A percentile compares a stretch with the other conserved stretches of the same genome.
Evolutionary conservation across 1,284 basidiomycete species (phyloP).

Genomic region (Ceratobasidium sp.): DNA sequence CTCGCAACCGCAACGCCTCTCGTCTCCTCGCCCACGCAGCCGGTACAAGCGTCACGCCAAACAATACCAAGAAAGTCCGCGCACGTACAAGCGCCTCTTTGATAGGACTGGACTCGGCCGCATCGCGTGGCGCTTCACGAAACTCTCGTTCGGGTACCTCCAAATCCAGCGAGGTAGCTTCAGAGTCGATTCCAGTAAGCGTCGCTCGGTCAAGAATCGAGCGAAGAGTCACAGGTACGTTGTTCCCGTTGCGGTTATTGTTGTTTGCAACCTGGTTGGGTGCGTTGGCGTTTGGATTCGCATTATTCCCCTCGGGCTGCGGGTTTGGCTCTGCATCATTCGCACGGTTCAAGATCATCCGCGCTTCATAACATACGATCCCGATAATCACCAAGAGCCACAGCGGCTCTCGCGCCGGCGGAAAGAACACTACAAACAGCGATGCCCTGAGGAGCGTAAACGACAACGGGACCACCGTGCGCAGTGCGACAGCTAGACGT

Average conservation of each 20-base stretch:
- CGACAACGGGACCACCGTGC: conserved; percentile 69
- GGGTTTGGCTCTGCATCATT: conserved; percentile 50
- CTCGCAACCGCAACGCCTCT: conserved; percentile 70
- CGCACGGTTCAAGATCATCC: conserved; percentile 57
- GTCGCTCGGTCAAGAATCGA: conserved; percentile 68
- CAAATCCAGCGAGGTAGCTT: conserved; percentile 65
- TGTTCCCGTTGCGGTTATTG: conserved; percentile 20
- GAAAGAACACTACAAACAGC: conserved; percentile 82
- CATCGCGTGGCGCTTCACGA: conserved; percentile 43
- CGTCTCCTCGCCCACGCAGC: conserved; percentile 82
- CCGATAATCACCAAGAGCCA: conserved; percentile 74
- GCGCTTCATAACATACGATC: conserved; percentile 81
- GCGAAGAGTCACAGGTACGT: conserved; percentile 10
- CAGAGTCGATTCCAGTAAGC: conserved; percentile 69
- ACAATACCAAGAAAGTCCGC: conserved; percentile 69
- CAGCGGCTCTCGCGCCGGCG: conserved; percentile 79
- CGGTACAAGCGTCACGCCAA: conserved; percentile 76
- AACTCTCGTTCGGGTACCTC: conserved; percentile 54
- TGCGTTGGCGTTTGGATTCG: conserved; percentile 28
- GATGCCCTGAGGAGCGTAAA: conserved; percentile 77
- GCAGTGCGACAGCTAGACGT: conserved; percentile 48
- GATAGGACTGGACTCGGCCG: conserved; percentile 52
- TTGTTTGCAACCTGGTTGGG: conserved; percentile 45
- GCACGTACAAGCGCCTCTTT: conserved; percentile 68
- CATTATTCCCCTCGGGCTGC: conserved; percentile 21